These are phyloP conservation scores for Ceratobasidium sp. DNA, from an alignment of 1,284 basidiomycete genomes.

Conservation along the genomic window DNA sequence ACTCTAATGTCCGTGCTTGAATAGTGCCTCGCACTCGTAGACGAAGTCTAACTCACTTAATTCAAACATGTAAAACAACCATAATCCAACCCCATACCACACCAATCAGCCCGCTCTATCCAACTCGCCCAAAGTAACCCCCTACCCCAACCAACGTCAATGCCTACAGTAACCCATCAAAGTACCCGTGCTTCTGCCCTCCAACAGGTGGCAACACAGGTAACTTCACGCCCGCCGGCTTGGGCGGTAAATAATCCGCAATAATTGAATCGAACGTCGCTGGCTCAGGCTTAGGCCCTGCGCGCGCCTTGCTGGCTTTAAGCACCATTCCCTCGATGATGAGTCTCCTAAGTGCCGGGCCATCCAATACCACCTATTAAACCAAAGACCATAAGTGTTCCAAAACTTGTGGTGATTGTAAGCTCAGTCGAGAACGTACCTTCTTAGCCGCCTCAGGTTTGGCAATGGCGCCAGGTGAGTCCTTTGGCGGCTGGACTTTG, in stretches of 20 bases:
- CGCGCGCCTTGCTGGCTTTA: slow-evolving; percentile 30
- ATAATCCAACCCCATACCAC: slow-evolving; percentile 2
- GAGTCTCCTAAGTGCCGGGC: slow-evolving; percentile 38
- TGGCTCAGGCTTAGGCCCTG: slow-evolving; percentile 56
- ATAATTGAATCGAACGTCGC: slow-evolving; percentile 75
- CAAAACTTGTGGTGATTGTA: not conserved
- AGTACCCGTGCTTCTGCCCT: slow-evolving; percentile 23
- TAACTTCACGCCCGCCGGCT: slow-evolving; percentile 45
- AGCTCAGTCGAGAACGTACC: slow-evolving; percentile 43
- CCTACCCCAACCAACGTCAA: not conserved
- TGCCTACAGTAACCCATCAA: slow-evolving; percentile 32
- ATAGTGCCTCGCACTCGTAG: slow-evolving; percentile 38
- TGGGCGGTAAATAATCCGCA: slow-evolving; percentile 69
- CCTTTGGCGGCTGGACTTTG: slow-evolving; percentile 54
- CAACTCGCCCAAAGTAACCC: too few species aligned
- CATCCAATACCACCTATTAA: slow-evolving; percentile 29
- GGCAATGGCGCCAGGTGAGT: slow-evolving; percentile 21
- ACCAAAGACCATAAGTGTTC: slow-evolving; percentile 12
- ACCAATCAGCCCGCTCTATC: not conserved
- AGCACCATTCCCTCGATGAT: slow-evolving; percentile 33
- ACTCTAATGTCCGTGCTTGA: not conserved
- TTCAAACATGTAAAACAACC: slow-evolving; percentile 4
- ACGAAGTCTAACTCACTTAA: slow-evolving; percentile 17
- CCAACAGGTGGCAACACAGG: slow-evolving; percentile 19
- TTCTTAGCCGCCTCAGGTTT: slow-evolving; percentile 51